These are phyloP conservation scores for Citrus unshiu DNA, from an alignment of 345 rosid species.

Conservation along the genomic window DNA sequence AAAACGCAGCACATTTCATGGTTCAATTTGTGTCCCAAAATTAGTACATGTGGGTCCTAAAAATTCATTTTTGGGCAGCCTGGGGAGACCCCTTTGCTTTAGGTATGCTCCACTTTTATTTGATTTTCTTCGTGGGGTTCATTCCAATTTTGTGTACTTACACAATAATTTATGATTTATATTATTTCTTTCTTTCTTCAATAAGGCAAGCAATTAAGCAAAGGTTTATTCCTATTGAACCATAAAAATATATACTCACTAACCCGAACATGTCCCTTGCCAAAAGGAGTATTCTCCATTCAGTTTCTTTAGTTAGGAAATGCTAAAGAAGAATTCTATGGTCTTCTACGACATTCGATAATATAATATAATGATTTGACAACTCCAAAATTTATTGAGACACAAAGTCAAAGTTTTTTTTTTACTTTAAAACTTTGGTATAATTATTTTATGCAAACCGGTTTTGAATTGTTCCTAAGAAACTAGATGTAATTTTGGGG, in stretches of 20 bases:
- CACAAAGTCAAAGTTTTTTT: not conserved
- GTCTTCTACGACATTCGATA: not conserved
- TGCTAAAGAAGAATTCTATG: not conserved
- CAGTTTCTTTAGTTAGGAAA: not conserved
- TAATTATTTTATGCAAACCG: not conserved
- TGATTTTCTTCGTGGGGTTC: not conserved
- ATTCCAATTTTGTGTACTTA: not conserved
- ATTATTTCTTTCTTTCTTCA: not conserved
- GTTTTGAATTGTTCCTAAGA: not conserved
- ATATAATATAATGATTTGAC: not conserved
- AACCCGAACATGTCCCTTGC: not conserved
- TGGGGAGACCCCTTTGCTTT: not conserved
- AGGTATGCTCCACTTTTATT: not conserved
- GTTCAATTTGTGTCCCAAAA: constrained; percentile 17
- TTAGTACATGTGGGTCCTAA: constrained; percentile 15
- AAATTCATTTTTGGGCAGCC: not conserved
- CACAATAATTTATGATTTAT: not conserved
- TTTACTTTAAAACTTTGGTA: not conserved
- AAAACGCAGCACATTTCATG: not conserved
- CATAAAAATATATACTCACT: not conserved
- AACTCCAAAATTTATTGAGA: not conserved
- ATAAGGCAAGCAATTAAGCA: not conserved
- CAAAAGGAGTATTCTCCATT: not conserved
- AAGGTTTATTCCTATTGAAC: constrained; percentile 1
- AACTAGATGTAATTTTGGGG: not conserved